Evolutionary conservation across 257 asterid species (phyloP), one percentile per base, ranked within the genome.

Genomic region (Henckelia pumila): DNA sequence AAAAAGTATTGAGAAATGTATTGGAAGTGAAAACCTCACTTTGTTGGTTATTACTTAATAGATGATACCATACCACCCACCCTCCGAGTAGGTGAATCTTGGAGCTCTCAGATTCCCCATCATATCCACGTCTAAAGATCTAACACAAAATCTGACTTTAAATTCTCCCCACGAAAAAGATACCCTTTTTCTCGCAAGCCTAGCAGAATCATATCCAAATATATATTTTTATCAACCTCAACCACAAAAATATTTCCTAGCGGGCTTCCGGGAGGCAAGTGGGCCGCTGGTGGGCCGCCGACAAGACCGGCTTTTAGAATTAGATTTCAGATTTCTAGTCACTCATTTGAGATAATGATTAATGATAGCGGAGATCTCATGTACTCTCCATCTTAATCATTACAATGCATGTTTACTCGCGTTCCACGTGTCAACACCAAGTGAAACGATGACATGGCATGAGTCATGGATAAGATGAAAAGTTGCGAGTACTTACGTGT

Each of bases 341-440:
- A 5, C 21, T 47, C 20, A 5, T 47, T 40, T 47, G 55, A 47
- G 55, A 47, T 47, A 47, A 47, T 6, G 55, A 47, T 47, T 47
- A 47, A 47, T 6, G 55, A 47, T 47, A 3, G 55, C 8, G 55
- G 7, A 47, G 55, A 47, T 47, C 21, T 21, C 17, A 30, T 17
- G 55, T 14, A 1, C 5, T 4, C 50, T 14, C 2, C 8, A 14
- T 44, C n/a, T 44, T 13, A 14, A 44, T 44, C n/a, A 3, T 14
- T 44, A 14, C 55, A 8, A 35, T 40, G n/a, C 1, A 40, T 37
- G 10, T 37, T 10, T 17, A 47, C 23, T 4, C 23, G 40, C 1
- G 13, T 21, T 60, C 81, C 83, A 77, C 81, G 82, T 81, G 81
- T 74, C 79, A 37, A 30, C 63, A 73, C 30, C 67, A 66, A 73